Conservation (phyloP, 257 asterid genomes). For the Nicotiana paniculata region DNA sequence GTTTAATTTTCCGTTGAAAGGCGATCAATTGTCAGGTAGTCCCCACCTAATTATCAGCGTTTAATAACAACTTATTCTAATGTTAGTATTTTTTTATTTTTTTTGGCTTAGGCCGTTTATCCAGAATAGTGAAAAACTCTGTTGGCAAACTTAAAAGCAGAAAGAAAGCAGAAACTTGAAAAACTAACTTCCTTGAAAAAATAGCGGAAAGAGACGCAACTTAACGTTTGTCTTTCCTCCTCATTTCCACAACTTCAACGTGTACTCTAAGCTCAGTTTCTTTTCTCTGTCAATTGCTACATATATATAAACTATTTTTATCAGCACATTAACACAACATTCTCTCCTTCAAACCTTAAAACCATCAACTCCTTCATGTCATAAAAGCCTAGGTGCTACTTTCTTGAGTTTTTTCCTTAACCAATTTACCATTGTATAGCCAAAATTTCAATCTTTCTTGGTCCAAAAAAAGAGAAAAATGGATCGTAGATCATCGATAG, state of each 20-base stretch:
- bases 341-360: background rate
- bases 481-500: constrained; percentile 43
- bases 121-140: background rate
- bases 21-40: too few relatives aligned
- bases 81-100: too few relatives aligned
- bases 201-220: constrained; percentile 37
- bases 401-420: background rate
- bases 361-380: background rate
- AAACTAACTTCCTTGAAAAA: constrained; percentile 25
- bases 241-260: constrained; percentile 32
- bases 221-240: constrained; percentile 42
- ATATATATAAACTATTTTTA: background rate
- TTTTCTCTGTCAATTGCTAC: background rate
- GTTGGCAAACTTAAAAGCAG: constrained; percentile 8
- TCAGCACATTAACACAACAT: background rate
- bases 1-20: too few relatives aligned
- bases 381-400: background rate
- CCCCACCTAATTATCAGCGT: too few relatives aligned
- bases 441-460: background rate
- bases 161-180: background rate
- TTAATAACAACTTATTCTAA: too few relatives aligned
- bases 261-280: constrained; percentile 49
- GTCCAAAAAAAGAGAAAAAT: constrained; percentile 13
- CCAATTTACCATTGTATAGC: background rate
- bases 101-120: background rate